Evolutionary conservation across 1,284 basidiomycete species (phyloP), one percentile per base, ranked within the genome.

Genomic region (Somion occarium): DNA sequence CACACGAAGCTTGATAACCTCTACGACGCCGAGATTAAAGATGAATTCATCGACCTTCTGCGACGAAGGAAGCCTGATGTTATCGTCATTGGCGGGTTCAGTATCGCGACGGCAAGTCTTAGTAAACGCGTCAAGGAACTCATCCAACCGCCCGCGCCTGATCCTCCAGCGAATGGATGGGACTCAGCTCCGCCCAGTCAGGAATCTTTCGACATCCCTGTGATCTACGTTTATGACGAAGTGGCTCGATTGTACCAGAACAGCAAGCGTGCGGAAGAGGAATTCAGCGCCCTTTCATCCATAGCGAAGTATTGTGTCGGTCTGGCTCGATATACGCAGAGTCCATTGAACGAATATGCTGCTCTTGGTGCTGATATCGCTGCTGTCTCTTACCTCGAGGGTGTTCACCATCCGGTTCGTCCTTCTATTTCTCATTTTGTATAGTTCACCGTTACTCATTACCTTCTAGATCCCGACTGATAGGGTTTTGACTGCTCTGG

Each of bases 271-370:
- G 93, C 93, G 0, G 76, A 79, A 34, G 84, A 85, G 52, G 97
- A 99, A 69, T 95, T 93, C 65, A 85, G 87, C 39, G 79, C 88
- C 1, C 73, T 98, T 41, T 85, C 87, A 1, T 71, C 83, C 15
- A 85, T 89, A 46, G 89, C 86, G n/a, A 90, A 92, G 66, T 99
- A 98, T 66, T 98, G 96, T 60, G 79, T 99, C 44, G 98, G 91
- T 46, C 72, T 99, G 57, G 95, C 95, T 38, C 84, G 97, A 51
- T 99, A 97, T 66, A 79, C 83, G 9, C 97, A 99, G 69, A 96
- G 86, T 62, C 97, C 97, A 1, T 71, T 99, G 60, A 95, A 93
- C 64, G 95, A 97, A 66, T 95, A 91, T 66, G 90, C 91, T 20
- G 90, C 93, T 1, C 72, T 98, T 37, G 93, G 92, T 5, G 61